Conservation (phyloP, 345 rosid genomes). For the Balakata baccata region DNA sequence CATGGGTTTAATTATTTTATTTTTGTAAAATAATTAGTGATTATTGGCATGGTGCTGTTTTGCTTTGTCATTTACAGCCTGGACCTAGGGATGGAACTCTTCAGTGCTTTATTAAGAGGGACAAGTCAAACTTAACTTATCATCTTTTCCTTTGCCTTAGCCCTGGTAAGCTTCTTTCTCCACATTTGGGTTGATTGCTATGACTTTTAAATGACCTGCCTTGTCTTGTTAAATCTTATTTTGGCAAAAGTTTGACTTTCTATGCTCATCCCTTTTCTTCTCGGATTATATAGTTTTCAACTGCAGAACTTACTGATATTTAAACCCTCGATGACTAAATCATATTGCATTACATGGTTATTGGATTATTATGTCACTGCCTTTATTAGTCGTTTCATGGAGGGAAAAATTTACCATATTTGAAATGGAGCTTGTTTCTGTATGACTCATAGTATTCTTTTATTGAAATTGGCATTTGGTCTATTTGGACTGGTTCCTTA, state of each 20-base stretch:
- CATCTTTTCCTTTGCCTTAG: conserved; percentile 90
- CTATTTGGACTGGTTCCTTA: background rate
- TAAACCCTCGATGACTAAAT: background rate
- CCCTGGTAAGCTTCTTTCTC: conserved; percentile 54
- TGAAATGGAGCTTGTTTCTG: background rate
- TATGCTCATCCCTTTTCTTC: background rate
- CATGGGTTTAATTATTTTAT: background rate
- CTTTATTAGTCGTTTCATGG: background rate
- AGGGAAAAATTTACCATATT: background rate
- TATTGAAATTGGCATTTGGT: background rate
- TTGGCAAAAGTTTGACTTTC: background rate
- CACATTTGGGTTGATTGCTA: background rate
- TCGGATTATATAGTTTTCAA: background rate
- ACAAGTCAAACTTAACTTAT: conserved; percentile 80
- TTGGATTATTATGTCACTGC: background rate
- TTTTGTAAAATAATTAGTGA: background rate
- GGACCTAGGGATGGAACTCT: conserved; percentile 78
- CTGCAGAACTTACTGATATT: background rate
- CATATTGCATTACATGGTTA: background rate
- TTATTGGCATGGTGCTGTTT: conserved; percentile 16
- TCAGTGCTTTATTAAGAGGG: conserved; percentile 92
- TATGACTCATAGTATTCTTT: background rate
- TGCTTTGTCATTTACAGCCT: conserved; percentile 50
- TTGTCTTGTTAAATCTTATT: background rate
- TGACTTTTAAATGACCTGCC: background rate